Evolutionary conservation across 139 green algal species (phyloP), one percentile per base, ranked within the genome.

Genomic region (Chlorella vulgaris): DNA sequence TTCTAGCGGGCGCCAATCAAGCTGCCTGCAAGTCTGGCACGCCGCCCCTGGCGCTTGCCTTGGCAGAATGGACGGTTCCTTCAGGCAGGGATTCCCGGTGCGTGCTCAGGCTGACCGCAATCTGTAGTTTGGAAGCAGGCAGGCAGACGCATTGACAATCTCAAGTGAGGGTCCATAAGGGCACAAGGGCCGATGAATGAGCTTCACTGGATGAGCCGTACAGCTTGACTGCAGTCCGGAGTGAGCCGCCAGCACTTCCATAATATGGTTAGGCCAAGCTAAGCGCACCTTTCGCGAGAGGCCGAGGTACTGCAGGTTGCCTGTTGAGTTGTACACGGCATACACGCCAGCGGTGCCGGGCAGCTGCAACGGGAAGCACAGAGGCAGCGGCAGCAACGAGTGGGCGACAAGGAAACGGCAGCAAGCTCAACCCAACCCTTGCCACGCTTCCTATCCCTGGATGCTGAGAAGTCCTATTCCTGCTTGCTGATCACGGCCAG

Each of bases 11-110:
- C n/a, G n/a, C n/a, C n/a, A n/a, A n/a, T n/a, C n/a, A n/a, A n/a
- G n/a, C n/a, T 58, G 47, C 47, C 47, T 24, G 47, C 47, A 58
- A 58, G n/a, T 58, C 47, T 58, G 47, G 47, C 47, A 58, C 31
- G 31, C 63, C 4, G 31, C 31, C 4, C 24, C 4, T 33, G 33
- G 28, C 18, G 26, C 68, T 13, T 33, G 53, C 73, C 73, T 79
- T 79, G 7, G 51, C 76, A 29, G 62, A 66, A 43, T 77, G 66
- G 35, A 83, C 77, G 7, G 91, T 88, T 29, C 92, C 55, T 13
- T 96, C 93, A 6, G 94, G 94, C 60, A 98, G 75, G 33, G 93
- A 87, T 40, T 91, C 83, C 39, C 87, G 62, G 81, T 98, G 94
- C 19, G 84, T 91, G 4, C 83, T 82, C 10, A 97, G 55, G 80